Conservation (phyloP, 192 early-diverging fungal species). For the Haplosporangium gracile region DNA sequence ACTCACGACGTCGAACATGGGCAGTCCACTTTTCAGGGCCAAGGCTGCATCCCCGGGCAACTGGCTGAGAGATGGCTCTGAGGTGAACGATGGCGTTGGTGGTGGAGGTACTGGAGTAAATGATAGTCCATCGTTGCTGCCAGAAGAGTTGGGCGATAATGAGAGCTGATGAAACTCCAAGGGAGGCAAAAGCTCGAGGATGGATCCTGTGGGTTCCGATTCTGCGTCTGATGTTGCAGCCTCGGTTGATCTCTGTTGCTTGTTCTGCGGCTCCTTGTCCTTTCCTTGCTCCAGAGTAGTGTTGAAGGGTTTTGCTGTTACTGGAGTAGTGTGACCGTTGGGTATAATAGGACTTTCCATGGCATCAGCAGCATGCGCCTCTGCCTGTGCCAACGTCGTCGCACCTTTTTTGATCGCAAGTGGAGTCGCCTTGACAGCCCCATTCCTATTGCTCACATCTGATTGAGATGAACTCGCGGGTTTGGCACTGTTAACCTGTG, state of each 20-base stretch:
- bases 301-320: background rate
- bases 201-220: background rate
- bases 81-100: background rate
- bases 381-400: background rate
- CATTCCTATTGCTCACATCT: conserved; percentile 5
- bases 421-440: background rate
- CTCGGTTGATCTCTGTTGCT: background rate
- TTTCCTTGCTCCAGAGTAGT: background rate
- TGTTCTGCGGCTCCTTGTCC: conserved; percentile 9
- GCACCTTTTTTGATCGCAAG: conserved; percentile 3
- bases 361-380: background rate
- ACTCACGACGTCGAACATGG: conserved; percentile 37
- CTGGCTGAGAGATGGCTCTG: conserved; percentile 21
- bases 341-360: conserved; percentile 19
- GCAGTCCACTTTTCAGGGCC: conserved; percentile 16
- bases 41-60: conserved; percentile 37
- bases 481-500: background rate
- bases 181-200: conserved; percentile 19
- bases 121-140: background rate
- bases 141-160: conserved; percentile 6
- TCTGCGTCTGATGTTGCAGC: background rate
- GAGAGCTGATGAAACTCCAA: conserved; percentile 15
- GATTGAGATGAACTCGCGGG: background rate
- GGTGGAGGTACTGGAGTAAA: background rate
- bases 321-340: background rate